Evolutionary conservation across 2,329 filamentous ascomycete species (phyloP), one percentile per base, ranked within the genome.

Genomic region (Sporothrix globosa): DNA sequence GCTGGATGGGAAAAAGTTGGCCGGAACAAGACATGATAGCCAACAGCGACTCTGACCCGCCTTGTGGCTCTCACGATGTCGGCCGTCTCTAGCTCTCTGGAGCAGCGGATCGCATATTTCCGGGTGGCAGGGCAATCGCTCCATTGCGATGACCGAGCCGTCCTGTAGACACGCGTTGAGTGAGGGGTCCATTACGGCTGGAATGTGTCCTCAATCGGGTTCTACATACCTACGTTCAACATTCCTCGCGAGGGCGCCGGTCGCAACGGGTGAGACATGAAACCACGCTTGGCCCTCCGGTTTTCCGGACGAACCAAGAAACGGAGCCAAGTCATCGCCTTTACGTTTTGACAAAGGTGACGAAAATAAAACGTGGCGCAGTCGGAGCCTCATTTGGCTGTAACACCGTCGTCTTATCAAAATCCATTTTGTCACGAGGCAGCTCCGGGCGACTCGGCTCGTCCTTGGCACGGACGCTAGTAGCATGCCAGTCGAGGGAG

Each of bases 91-190:
- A 3, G 11, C 50, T 52, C 41, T 44, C 41, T 44, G 2, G 21
- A 14, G 19, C 39, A 41, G n/a, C 58, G 21, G 5, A 2, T 19
- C 17, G 46, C 67, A 67, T 71, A 50, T 48, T 71, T 19, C 3
- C n/a, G 67, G 69, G 69, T 72, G 71, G 69, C 71, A 69, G 71
- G 71, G 46, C 39, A 67, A 71, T 68, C 30, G 68, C n/a, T 41
- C 24, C 58, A 61, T 61, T 44, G 56, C 56, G n/a, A 61, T 39
- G 19, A 13, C 39, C 58, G 21, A 61, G 39, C 39, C 24, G 54
- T n/a, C 54, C 17, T 39, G 30, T 7, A 58, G 11, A 44, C 41
- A 46, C 9, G 14, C 6, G 7, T 21, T 27, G 41, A 63, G 27
- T 14, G 46, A 52, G 10, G 4, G 7, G 34, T 52, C 19, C 44